Conservation (phyloP, 2,329 filamentous ascomycete genomes). For the Fusarium annulatum region DNA sequence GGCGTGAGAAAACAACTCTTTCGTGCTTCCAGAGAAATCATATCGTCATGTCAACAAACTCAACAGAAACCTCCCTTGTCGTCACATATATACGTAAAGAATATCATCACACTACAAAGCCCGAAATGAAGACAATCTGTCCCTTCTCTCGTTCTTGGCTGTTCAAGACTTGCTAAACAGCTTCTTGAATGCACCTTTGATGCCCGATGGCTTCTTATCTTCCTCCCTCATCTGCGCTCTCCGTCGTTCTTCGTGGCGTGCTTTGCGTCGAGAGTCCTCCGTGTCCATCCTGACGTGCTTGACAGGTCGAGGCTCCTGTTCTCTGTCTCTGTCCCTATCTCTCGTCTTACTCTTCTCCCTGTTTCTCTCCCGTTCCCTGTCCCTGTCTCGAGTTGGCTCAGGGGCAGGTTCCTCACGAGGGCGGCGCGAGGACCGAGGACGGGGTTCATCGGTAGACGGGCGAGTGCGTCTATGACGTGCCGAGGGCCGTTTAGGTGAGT, state of each 20-base stretch:
- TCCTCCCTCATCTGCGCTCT: conserved; percentile 48
- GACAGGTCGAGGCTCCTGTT: conserved; percentile 25
- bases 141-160: conserved; percentile 13
- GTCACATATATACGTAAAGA: conserved; percentile 40
- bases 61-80: conserved; percentile 32
- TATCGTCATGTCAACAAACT: conserved; percentile 19
- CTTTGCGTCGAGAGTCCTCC: conserved; percentile 50
- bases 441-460: conserved; percentile 37
- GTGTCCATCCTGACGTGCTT: conserved; percentile 46
- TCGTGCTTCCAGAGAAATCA: conserved; percentile 27
- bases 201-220: conserved; percentile 46
- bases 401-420: conserved; percentile 30
- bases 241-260: conserved; percentile 48
- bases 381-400: conserved; percentile 31
- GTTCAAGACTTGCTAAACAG: conserved; percentile 43
- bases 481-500: conserved; percentile 47
- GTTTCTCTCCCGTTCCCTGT: conserved; percentile 12
- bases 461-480: conserved; percentile 34
- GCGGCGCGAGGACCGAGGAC: conserved; percentile 36
- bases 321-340: conserved; percentile 7
- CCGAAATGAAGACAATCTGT: conserved; percentile 23
- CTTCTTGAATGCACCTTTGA: conserved; percentile 49
- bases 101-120: conserved; percentile 39
- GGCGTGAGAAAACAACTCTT: conserved; percentile 21
- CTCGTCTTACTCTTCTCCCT: conserved; percentile 22